phyloP scores from a whole-genome alignment of 768 basidiomycete genomes.

The Collybia sordida region DNA sequence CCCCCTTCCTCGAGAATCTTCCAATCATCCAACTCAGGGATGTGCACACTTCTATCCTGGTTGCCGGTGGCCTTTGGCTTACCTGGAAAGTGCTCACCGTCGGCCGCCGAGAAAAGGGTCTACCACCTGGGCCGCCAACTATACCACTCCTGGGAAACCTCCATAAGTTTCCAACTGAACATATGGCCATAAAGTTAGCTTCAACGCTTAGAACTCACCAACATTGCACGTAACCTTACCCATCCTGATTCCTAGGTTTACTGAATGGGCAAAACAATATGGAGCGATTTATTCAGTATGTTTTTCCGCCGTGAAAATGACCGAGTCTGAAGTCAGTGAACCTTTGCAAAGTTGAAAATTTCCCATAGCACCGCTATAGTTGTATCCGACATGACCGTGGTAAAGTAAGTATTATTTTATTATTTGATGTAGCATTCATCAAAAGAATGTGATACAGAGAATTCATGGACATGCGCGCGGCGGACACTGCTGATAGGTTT shows the following conservation, averaged over 20 bases:
- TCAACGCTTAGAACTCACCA: too few relatives aligned
- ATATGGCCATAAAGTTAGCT: too few relatives aligned
- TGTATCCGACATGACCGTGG: neutral
- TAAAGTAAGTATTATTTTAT: neutral
- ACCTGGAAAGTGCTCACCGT: neutral
- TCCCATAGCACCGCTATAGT: neutral
- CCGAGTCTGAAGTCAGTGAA: neutral
- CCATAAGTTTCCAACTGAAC: constrained; percentile 15
- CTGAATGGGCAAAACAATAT: neutral
- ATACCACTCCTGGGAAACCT: constrained; percentile 22
- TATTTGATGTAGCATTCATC: neutral
- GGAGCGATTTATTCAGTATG: neutral
- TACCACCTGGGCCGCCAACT: constrained; percentile 24
- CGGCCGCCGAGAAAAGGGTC: constrained; percentile 11
- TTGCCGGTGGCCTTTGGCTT: neutral
- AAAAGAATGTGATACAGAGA: too few relatives aligned
- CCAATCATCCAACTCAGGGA: too few relatives aligned
- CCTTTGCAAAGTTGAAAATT: too few relatives aligned
- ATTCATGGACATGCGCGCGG: too few relatives aligned
- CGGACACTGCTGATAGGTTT: too few relatives aligned
- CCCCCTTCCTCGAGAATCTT: too few relatives aligned
- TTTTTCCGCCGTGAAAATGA: neutral
- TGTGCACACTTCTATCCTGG: neutral
- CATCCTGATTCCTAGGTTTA: neutral
- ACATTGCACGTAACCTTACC: too few relatives aligned